Percentiles rank a stretch among this genome's conserved stretches.
These are phyloP conservation scores for Flagelloscypha sp. DNA, from an alignment of 768 basidiomycete genomes.

Conservation along the genomic window DNA sequence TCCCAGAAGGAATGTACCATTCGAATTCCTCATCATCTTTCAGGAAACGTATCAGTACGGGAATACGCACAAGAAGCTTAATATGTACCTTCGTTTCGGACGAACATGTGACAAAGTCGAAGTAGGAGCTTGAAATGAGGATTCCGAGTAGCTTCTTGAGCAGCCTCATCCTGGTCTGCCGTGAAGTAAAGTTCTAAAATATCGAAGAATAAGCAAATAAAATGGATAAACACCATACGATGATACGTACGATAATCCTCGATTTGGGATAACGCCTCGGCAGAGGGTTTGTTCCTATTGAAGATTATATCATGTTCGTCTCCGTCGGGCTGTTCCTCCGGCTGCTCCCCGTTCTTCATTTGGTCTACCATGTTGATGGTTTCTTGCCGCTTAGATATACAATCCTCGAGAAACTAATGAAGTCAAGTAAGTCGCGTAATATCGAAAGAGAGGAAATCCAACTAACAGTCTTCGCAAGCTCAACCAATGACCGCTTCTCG, in stretches of 20 bases:
- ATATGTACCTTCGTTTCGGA: constrained; percentile 67
- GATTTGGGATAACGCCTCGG: constrained; percentile 60
- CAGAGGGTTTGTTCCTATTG: constrained; percentile 44
- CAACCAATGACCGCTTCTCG: constrained; percentile 54
- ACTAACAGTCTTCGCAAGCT: constrained; percentile 78
- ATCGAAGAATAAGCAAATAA: constrained; percentile 1
- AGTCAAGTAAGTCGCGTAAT: constrained; percentile 1
- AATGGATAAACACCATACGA: constrained; percentile 1
- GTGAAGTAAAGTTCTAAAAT: constrained; percentile 4
- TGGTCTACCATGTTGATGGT: constrained; percentile 59
- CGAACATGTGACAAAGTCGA: constrained; percentile 64
- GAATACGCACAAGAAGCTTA: constrained; percentile 14
- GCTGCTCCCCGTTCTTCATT: constrained; percentile 28
- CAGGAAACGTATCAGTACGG: neutral
- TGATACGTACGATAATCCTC: constrained; percentile 63
- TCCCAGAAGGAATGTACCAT: constrained; percentile 77
- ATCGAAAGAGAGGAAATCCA: constrained; percentile 1
- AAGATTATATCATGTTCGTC: constrained; percentile 21
- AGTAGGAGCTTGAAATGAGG: constrained; percentile 78
- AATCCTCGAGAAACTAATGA: constrained; percentile 50
- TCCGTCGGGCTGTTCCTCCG: constrained; percentile 22
- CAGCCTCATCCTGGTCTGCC: constrained; percentile 50
- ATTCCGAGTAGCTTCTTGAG: constrained; percentile 70
- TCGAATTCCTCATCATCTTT: constrained; percentile 64
- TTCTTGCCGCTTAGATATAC: constrained; percentile 48